These are phyloP conservation scores for Artemisia argyi DNA, from an alignment of 129 eudicot species.

Conservation along the genomic window DNA sequence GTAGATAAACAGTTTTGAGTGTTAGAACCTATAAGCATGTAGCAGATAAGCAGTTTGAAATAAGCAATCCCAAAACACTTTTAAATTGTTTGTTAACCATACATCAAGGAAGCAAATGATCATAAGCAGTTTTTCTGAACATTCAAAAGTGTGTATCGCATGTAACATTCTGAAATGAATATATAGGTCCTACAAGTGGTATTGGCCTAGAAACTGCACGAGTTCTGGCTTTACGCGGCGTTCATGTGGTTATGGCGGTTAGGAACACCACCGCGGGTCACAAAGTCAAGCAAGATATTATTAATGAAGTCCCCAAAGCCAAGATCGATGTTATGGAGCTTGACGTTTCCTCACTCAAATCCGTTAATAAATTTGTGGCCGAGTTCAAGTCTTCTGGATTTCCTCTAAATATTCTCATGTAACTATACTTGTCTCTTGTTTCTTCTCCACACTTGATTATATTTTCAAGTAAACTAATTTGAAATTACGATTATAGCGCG, in stretches of 20 bases:
- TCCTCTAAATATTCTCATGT: slow-evolving; percentile 87
- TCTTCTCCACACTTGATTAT: background rate
- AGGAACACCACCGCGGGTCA: slow-evolving; percentile 66
- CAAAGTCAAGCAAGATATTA: slow-evolving; percentile 54
- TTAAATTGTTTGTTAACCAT: too few species aligned
- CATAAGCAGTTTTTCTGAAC: too few species aligned
- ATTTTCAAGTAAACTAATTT: too few species aligned
- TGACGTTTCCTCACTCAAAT: slow-evolving; percentile 66
- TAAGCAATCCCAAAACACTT: too few species aligned
- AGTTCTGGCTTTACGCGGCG: slow-evolving; percentile 72
- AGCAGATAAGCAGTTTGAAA: too few species aligned
- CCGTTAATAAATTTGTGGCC: slow-evolving; percentile 67
- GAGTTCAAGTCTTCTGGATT: slow-evolving; percentile 49
- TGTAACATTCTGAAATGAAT: background rate
- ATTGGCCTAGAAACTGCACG: slow-evolving; percentile 78
- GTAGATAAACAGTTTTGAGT: too few species aligned
- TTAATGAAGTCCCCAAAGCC: slow-evolving; percentile 54
- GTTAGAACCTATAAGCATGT: too few species aligned
- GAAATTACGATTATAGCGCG: slow-evolving; percentile 38
- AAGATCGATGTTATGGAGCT: slow-evolving; percentile 86
- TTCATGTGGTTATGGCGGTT: slow-evolving; percentile 83
- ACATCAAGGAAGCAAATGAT: too few species aligned
- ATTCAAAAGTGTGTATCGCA: too few species aligned
- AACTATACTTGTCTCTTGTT: slow-evolving; percentile 22
- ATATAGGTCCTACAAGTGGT: slow-evolving; percentile 83